These are phyloP conservation scores for Monilinia laxa DNA, from an alignment of 2,329 filamentous ascomycete genomes.

Conservation along the genomic window DNA sequence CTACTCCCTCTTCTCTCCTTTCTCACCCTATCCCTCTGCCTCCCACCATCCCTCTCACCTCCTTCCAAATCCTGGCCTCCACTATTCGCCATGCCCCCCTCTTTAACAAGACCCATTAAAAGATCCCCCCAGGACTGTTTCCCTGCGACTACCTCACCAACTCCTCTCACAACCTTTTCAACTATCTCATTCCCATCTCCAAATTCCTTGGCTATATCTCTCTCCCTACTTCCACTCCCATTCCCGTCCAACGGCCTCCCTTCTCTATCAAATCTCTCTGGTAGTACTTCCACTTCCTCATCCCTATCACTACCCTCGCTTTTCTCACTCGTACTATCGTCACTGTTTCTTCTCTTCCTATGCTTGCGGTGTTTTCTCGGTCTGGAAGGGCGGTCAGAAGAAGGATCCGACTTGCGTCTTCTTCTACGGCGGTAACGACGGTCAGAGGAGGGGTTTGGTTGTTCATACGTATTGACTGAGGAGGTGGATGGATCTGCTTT, in stretches of 20 bases:
- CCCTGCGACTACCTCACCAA: conserved; percentile 38
- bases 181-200: conserved; percentile 36
- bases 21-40: neutral
- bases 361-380: conserved; percentile 31
- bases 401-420: conserved; percentile 37
- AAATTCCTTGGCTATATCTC: conserved; percentile 20
- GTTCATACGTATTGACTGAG: conserved; percentile 20
- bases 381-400: conserved; percentile 33
- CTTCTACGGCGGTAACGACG: conserved; percentile 28
- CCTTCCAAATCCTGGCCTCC: neutral
- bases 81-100: conserved; percentile 17
- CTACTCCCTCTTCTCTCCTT: neutral
- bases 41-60: neutral
- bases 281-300: conserved; percentile 34
- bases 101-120: conserved; percentile 33
- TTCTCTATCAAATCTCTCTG: conserved; percentile 37
- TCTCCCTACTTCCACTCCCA: neutral
- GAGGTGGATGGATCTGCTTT: conserved; percentile 15
- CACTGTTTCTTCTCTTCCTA: conserved; percentile 24
- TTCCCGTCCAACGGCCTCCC: conserved; percentile 27
- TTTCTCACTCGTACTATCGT: conserved; percentile 25
- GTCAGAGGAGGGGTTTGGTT: conserved; percentile 19
- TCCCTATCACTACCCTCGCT: conserved; percentile 25
- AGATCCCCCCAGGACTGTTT: conserved; percentile 38
- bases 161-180: conserved; percentile 32